Base-by-base conservation (phyloP, 768 basidiomycete genomes). In the Coprinopsis sp. region DNA sequence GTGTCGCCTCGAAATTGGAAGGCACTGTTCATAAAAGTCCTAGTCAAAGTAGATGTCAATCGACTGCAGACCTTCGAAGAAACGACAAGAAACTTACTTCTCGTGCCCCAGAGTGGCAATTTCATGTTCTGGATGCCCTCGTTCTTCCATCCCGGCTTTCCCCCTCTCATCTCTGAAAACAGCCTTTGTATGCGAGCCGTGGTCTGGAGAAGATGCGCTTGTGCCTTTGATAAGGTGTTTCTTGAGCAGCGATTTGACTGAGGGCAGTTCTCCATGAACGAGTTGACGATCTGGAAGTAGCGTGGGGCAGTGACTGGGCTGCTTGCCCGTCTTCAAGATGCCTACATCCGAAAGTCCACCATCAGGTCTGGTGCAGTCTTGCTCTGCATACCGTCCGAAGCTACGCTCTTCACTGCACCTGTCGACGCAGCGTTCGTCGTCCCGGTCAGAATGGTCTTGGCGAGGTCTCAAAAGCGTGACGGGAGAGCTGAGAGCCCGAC, bases 1-100 rank as follows among this genome's bases (percentile, higher is more conserved):
- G 96, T 95, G 60, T 99, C 95, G 2, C 86, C 89, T 14, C 93
- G 84, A 4, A 91, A 67, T 68, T 99, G 95, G 50, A 98, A 66
- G 63, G 88, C 77, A 64, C 98, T 97, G 72, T 98, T 99, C 37
- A 96, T 56, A 18, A 95, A 73, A 1, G 91, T n/a, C 86, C 78
- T 92, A 90, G 7, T 78, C 72, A 55, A 11, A 48, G 22, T 12
- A 42, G 38, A 21, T 44, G 23, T 37, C 18, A 27, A 21, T n/a
- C 6, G 22, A 8, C 16, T 24, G 8, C 25, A 18, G 21, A 14
- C 8, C 28, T 45, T 16, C 38, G 33, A 14, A 30, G 21, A 18
- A 6, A 24, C 30, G 37, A 27, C 50, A 27, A 61, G 77, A 62
- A 95, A 96, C 58, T 94, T 91, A 7, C 87, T 86, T n/a, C n/a